Evolutionary conservation across 2,329 filamentous ascomycete species (phyloP), one percentile per base, ranked within the genome.

Genomic region (Colletotrichum zoysiae): DNA sequence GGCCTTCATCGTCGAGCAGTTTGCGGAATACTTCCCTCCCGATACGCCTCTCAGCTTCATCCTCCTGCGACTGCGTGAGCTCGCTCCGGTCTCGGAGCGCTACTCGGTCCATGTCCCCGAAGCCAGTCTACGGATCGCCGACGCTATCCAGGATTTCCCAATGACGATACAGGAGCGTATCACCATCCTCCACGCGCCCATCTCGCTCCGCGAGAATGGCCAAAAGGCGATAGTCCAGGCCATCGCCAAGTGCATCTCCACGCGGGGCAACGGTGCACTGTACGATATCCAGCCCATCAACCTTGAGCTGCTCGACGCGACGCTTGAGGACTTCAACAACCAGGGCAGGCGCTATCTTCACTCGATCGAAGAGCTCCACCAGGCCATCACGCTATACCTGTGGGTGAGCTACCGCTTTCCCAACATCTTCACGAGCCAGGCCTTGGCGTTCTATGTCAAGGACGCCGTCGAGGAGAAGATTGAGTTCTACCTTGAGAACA

Each of bases 391-490:
- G 56, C 84, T 95, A 58, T 99, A 98, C 79, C 86, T 97, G 2
- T 99, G 96, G 96, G 86, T 99, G 20, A 95, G 93, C 76, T 98
- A 95, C 81, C 91, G 95, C 8, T 97, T 95, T 80, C 86, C 90
- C 4, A 93, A 93, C 60, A 87, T 97, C 62, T 97, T 98, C 80
- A 88, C 85, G 7, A 93, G 91, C 74, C 89, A 95, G 76, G 85
- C 85, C 0, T 85, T 97, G 55, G 95, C 94, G 0, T 92, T 93
- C 74, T 91, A 97, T 78, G 89, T 94, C 60, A 97, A 97, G 78
- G 81, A 83, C 8, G 79, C 97, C 61, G 91, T 95, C 2, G 95
- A 98, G 82, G 86, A 90, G 63, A 90, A 89, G 78, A 95, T 98
- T 77, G 88, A 92, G 74, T 81, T 86, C 11, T 87, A 88, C 18